Conservation (phyloP, 106 monocot genomes). For the Dactylorhiza incarnata region DNA sequence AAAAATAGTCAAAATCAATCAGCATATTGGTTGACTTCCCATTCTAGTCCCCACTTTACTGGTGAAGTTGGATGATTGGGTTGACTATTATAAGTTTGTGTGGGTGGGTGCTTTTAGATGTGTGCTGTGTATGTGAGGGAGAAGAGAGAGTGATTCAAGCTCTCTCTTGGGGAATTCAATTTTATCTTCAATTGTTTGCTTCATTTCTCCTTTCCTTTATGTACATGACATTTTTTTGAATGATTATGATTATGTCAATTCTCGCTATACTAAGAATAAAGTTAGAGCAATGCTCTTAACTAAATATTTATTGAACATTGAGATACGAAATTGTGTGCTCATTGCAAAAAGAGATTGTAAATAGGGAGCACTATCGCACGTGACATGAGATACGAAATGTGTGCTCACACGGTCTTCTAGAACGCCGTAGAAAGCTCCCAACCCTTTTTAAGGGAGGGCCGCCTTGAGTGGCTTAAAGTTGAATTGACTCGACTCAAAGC, state of each 20-base stretch:
- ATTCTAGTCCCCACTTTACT: not conserved
- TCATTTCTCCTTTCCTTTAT: not conserved
- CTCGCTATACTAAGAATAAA: not conserved
- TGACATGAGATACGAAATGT: no score
- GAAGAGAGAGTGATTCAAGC: not conserved
- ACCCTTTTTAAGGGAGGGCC: no score
- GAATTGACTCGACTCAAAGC: no score
- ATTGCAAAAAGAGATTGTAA: no score
- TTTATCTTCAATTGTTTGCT: not conserved
- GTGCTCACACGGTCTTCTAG: no score
- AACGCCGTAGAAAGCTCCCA: no score
- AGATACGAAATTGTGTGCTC: no score
- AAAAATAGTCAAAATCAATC: not conserved
- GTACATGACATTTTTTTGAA: not conserved
- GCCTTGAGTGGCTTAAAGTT: no score
- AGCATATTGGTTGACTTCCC: not conserved
- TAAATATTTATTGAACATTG: no score
- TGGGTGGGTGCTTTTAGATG: not conserved
- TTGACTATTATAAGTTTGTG: not conserved
- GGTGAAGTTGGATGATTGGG: not conserved
- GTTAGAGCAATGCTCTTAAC: no score
- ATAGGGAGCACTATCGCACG: no score
- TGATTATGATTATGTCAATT: not conserved
- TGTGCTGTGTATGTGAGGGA: conserved; percentile 1
- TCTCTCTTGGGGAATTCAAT: not conserved